Percentiles rank a stretch among this genome's conserved stretches.
These are phyloP conservation scores for Syncephalastrum monosporum DNA, from an alignment of 371 early-diverging fungal species.

Conservation along the genomic window DNA sequence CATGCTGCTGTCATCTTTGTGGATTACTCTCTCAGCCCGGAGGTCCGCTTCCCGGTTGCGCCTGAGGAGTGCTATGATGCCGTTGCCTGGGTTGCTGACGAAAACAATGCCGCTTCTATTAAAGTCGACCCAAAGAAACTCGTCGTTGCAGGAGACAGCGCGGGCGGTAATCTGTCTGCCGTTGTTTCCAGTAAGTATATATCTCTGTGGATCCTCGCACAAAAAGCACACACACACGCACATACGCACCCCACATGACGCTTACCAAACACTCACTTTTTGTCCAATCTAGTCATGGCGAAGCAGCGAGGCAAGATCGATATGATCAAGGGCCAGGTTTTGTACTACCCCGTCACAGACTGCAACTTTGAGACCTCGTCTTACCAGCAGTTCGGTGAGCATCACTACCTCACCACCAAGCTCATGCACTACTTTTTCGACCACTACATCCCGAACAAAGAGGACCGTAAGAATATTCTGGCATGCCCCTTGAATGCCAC, in stretches of 20 bases:
- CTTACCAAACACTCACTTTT: too few species aligned
- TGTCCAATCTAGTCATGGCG: slow-evolving; percentile 18
- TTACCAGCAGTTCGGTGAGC: slow-evolving; percentile 19
- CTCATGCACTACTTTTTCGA: slow-evolving; percentile 35
- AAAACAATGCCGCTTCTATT: slow-evolving; percentile 16
- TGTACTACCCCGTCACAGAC: slow-evolving; percentile 29
- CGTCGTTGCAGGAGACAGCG: slow-evolving; percentile 32
- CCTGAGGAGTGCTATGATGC: slow-evolving; percentile 32
- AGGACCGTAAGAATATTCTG: slow-evolving; percentile 9
- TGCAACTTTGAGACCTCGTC: slow-evolving; percentile 22
- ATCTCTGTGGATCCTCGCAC: too few species aligned
- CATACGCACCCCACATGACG: too few species aligned
- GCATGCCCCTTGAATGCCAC: slow-evolving; percentile 19
- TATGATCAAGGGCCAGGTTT: slow-evolving; percentile 22
- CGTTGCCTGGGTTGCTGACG: slow-evolving; percentile 20
- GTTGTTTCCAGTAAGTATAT: slow-evolving; percentile 14
- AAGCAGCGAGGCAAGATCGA: slow-evolving; percentile 21
- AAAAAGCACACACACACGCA: too few species aligned
- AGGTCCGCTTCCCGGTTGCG: slow-evolving; percentile 31
- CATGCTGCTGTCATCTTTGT: slow-evolving; percentile 23
- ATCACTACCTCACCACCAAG: slow-evolving; percentile 16
- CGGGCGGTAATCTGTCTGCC: slow-evolving; percentile 34
- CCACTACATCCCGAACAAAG: slow-evolving; percentile 19
- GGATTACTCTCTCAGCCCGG: slow-evolving; percentile 25
- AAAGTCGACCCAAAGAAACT: slow-evolving; percentile 19